phyloP scores from a whole-genome alignment of 768 basidiomycete genomes.

The Serendipita sp. region DNA sequence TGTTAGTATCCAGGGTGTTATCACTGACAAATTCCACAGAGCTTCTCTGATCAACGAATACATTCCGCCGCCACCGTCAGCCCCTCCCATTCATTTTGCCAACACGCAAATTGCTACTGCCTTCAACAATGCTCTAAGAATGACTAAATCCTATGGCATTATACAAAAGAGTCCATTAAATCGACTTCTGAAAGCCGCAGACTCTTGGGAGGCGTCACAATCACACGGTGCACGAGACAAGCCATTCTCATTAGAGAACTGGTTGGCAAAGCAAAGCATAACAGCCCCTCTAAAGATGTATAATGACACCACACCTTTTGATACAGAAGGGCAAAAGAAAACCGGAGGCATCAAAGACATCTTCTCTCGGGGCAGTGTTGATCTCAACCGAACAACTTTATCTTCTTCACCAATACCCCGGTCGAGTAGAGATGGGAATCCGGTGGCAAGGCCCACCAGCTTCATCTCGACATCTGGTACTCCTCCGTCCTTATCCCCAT shows the following conservation, averaged over 20 bases:
- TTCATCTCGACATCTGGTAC: neutral
- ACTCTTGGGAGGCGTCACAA: neutral
- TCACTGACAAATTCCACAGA: neutral
- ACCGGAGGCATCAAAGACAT: neutral
- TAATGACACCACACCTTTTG: neutral
- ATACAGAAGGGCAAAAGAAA: neutral
- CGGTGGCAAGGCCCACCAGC: neutral
- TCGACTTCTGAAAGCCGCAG: neutral
- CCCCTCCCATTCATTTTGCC: neutral
- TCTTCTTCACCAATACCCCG: neutral
- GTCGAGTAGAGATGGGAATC: neutral
- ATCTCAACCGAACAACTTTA: neutral
- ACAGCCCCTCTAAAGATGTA: neutral
- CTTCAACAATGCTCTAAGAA: neutral
- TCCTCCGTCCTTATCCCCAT: neutral
- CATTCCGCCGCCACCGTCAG: neutral
- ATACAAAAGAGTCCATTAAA: neutral
- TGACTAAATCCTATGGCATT: constrained; percentile 1
- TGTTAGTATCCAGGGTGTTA: neutral
- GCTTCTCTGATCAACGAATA: neutral
- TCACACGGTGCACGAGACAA: neutral
- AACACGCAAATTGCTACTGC: neutral
- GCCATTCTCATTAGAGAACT: neutral
- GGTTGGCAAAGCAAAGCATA: neutral
- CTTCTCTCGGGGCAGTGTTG: neutral